Evolutionary conservation across 164 flowering plant species (phyloP), one percentile per base, ranked within the genome.

Genomic region (Piper betle): DNA sequence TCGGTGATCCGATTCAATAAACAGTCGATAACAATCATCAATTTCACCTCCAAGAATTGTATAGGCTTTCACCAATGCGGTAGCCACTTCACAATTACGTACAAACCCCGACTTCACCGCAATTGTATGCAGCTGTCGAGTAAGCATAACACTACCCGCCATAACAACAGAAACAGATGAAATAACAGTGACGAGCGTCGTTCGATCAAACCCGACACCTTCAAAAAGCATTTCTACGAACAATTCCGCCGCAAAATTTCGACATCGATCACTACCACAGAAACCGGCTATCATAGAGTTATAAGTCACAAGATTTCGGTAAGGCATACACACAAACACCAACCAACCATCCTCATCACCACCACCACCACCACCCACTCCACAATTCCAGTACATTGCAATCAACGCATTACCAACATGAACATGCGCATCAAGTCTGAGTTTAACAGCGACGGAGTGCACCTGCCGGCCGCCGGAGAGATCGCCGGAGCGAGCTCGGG

Each of bases 391-490:
- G 62, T 90, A 90, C 92, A 90, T 82, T 5, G 78, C 67, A 62
- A 90, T 76, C n/a, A 90, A 81, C 65, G 88, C 83, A 79, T 87
- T 90, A 2, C 77, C 86, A 0, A 87, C 97, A 39, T 75, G 81
- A 71, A 77, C 75, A 72, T 62, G 72, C 53, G 68, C 66, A 73
- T 78, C 77, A 62, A 79, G 77, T 40, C 76, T 72, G 37, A 81
- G 73, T 73, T 82, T 90, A 58, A 78, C 55, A 6, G 80, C 82
- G 37, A 81, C 72, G 8, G 70, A 80, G 58, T 90, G 97, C 39
- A 87, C 82, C 74, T 81, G 92, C 72, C 67, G 62, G 16, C 97
- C 97, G 37, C 70, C 63, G 15, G 18, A n/a, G 25, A 55, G 54
- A 11, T 70, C 77, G 43, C 46, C 17, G 12, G 61, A 62, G 17